Evolutionary conservation across 148 eudicot species (phyloP), one percentile per base, ranked within the genome.

Genomic region (Bassia scoparia): DNA sequence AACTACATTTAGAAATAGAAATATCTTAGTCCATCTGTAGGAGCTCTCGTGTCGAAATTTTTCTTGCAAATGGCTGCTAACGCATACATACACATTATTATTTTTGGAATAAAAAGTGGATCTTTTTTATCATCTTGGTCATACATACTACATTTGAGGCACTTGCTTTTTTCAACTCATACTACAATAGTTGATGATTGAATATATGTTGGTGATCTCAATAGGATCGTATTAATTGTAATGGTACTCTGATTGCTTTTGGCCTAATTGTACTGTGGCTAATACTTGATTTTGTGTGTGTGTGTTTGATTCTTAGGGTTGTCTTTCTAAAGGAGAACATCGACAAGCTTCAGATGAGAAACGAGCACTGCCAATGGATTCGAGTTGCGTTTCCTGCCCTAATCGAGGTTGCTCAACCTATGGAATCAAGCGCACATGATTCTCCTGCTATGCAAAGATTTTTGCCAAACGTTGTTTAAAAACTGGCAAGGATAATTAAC

Each of bases 381-480:
- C 66, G 98, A 84, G 86, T 95, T 48, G 96, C 95, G 21, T 90
- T 89, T 49, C 97, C 98, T 10, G 80, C 97, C 12, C 84, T 95
- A 17, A 80, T 95, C 30, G 96, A 95, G 68, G 83, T 81, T 30
- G 96, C 86, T 44, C 81, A 77, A 9, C 63, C 69, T 75, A 86
- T 35, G 85, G 83, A 7, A 86, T n/a, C n/a, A 89, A 26, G 67
- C 91, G 85, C 81, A 0, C 65, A 78, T 61, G 84, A 87, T 76
- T 73, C 87, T 55, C n/a, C 86, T 9, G 80, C 79, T 31, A 68
- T 93, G 79, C 80, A 84, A 33, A 86, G 56, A 89, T 94, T 0
- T 84, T 91, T 73, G 86, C 82, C 29, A 76, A 68, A 78, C 86
- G 93, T 72, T 73, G 78, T 68, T 54, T 94, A 21, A 94, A n/a